Evolutionary conservation across 108 stramenopile species (phyloP), one percentile per base, ranked within the genome.

Genomic region (Fragilaria radians): DNA sequence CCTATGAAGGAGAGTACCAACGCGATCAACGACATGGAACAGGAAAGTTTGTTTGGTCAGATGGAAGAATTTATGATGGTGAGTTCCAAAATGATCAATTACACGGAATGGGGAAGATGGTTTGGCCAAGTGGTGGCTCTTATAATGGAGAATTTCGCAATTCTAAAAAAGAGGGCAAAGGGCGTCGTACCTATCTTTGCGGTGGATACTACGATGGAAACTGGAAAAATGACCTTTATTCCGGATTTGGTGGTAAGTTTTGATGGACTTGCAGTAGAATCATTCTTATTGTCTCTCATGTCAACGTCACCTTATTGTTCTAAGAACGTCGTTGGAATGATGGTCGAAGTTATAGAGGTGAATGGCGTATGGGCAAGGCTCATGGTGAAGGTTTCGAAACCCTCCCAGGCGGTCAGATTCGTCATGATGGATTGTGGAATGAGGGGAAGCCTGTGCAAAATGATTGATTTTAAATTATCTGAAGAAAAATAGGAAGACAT

Each of bases 11-110:
- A 42, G 79, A 70, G 5, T 69, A 76, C 28, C 66, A 71, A 50
- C 72, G 72, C 53, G 79, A 80, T 61, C 75, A 80, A 65, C 73
- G 74, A 49, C 73, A 79, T 57, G 79, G 79, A 1, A 54, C 32
- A 1, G 79, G 79, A 19, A 61, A 64, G 17, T 73, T 80, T 55
- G 45, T 34, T 45, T 81, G 68, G 69, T 58, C 66, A 34, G 66
- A 74, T 55, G 80, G 80, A 9, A 52, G 65, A 19, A 46, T 64
- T 0, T 81, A 81, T 29, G 22, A 48, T 11, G 80, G 80, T 2
- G 58, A 74, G 1, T 81, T 81, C 42, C 32, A 54, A 19, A 78
- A 82, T 55, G 85, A 82, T 62, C 77, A 77, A 52, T 70, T 65
- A 7, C 72, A 81, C 28, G 80, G 80, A 5, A 61, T 58, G 29